phyloP scores from a whole-genome alignment of 495 filamentous ascomycete species.

The Aspergillus diversus region DNA sequence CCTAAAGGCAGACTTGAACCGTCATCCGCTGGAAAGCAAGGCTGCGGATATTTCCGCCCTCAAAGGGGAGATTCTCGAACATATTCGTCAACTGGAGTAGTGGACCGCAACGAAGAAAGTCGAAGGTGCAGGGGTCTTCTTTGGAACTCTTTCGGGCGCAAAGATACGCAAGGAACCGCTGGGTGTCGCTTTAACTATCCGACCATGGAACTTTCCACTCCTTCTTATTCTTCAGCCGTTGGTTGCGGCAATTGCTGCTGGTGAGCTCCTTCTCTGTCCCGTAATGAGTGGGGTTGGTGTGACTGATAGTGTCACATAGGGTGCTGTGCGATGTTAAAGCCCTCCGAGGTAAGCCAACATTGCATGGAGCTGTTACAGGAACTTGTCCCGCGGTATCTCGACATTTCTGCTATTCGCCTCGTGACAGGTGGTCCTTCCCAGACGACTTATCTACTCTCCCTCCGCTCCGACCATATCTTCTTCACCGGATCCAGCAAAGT shows the following conservation, averaged over 20 bases:
- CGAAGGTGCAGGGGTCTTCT: neutral
- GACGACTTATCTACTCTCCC: slow-evolving; percentile 72
- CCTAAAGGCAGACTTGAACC: neutral
- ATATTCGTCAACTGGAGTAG: neutral
- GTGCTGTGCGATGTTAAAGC: slow-evolving; percentile 80
- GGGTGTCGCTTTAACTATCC: slow-evolving; percentile 78
- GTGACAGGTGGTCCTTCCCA: slow-evolving; percentile 78
- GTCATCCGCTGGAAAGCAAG: neutral
- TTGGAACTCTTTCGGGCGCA: neutral
- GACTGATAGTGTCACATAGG: slow-evolving; percentile 40
- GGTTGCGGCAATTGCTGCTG: slow-evolving; percentile 79
- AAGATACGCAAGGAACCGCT: slow-evolving; percentile 62
- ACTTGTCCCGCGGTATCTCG: slow-evolving; percentile 69
- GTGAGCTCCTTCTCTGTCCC: neutral
- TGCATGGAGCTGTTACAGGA: slow-evolving; percentile 73
- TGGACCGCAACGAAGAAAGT: neutral
- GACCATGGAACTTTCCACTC: slow-evolving; percentile 85
- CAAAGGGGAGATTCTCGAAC: neutral
- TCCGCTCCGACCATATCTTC: slow-evolving; percentile 91
- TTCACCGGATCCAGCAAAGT: slow-evolving; percentile 76
- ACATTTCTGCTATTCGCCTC: slow-evolving; percentile 66
- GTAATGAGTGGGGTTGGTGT: neutral
- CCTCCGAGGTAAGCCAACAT: slow-evolving; percentile 71
- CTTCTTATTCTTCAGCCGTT: slow-evolving; percentile 72
- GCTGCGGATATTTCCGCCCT: neutral